phyloP scores from a whole-genome alignment of 345 rosid species.

The Luvunga scandens region DNA sequence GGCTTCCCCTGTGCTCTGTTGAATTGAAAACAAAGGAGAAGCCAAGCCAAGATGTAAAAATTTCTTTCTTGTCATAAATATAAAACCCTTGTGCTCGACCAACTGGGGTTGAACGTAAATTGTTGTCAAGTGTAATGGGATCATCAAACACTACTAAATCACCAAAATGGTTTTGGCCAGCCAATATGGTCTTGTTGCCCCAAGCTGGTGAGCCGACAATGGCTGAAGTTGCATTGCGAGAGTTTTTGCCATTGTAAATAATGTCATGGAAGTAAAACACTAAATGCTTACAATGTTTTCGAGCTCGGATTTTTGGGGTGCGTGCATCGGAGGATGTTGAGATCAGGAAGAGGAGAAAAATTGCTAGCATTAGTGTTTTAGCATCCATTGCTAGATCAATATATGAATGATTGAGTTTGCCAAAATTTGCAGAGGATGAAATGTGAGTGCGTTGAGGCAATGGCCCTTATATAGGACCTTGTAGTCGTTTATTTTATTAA shows the following conservation, averaged over 20 bases:
- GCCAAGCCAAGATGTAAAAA: constrained; percentile 52
- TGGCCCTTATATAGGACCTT: neutral
- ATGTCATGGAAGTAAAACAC: constrained; percentile 49
- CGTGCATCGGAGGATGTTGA: neutral
- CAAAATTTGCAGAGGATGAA: neutral
- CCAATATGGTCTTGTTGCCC: constrained; percentile 34
- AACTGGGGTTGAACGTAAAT: constrained; percentile 38
- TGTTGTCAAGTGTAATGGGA: constrained; percentile 51
- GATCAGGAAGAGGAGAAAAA: constrained; percentile 1
- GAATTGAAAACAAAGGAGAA: constrained; percentile 42
- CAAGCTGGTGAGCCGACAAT: constrained; percentile 43
- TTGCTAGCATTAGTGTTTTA: neutral
- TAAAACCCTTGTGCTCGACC: constrained; percentile 59
- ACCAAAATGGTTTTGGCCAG: constrained; percentile 37
- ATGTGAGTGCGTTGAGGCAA: neutral
- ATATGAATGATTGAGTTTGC: neutral
- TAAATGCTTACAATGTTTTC: constrained; percentile 36
- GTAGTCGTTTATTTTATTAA: neutral
- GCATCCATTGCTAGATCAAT: neutral
- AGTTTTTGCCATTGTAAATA: constrained; percentile 48
- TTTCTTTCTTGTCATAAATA: constrained; percentile 39
- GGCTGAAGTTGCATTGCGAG: constrained; percentile 43
- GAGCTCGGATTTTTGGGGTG: neutral
- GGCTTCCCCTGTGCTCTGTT: constrained; percentile 35
- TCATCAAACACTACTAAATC: constrained; percentile 47